Evolutionary conservation across 306 rosid genomes (phyloP).

Genomic region (Lupinus albus): DNA sequence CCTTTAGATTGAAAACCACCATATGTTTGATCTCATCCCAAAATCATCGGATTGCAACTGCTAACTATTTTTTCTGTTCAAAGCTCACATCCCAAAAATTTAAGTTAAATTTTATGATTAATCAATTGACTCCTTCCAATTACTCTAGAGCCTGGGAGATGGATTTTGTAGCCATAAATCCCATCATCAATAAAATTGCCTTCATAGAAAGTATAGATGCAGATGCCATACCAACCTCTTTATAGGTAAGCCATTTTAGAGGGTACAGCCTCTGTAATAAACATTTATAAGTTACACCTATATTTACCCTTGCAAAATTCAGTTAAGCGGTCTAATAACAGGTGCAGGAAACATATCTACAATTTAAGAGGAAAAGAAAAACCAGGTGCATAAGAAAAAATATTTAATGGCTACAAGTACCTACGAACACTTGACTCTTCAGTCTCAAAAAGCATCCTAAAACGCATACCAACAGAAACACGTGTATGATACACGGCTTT

Average conservation of each 20-base stretch:
- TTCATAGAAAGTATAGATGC: not conserved
- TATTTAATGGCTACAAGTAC: constrained; percentile 43
- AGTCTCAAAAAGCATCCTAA: constrained; percentile 89
- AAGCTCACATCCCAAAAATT: too few relatives aligned
- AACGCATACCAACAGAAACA: constrained; percentile 91
- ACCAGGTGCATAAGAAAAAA: not conserved
- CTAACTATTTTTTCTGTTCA: too few relatives aligned
- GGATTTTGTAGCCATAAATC: not conserved
- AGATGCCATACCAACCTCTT: not conserved
- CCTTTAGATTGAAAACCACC: not conserved
- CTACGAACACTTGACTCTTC: constrained; percentile 91
- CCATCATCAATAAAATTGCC: not conserved
- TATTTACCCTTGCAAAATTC: not conserved
- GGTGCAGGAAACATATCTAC: not conserved
- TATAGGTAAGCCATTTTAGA: constrained; percentile 1
- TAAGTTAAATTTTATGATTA: too few relatives aligned
- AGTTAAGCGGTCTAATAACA: constrained; percentile 7
- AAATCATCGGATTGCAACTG: too few relatives aligned
- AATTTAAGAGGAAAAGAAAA: not conserved
- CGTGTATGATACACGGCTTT: constrained; percentile 90
- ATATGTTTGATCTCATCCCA: not conserved
- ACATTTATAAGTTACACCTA: constrained; percentile 25
- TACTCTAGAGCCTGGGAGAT: not conserved
- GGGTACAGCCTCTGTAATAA: constrained; percentile 1
- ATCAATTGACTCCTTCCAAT: not conserved